Evolutionary conservation across 192 early-diverging fungal genomes (phyloP), one percentile per base, ranked within the genome.

Genomic region (Linnemannia elongata): DNA sequence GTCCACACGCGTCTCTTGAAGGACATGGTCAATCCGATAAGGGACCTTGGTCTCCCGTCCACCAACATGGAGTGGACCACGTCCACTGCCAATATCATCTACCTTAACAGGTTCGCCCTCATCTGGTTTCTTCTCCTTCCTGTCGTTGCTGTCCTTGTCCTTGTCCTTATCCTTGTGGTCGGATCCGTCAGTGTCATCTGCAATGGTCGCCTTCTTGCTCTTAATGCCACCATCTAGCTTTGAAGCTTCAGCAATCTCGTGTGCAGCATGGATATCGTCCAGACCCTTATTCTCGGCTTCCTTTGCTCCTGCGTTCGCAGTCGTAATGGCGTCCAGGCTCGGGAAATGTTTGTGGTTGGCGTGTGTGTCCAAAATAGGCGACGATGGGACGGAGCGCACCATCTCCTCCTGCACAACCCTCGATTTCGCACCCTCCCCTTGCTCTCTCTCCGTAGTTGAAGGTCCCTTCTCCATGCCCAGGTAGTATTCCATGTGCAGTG

Each of bases 1-100:
- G 47, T 89, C 89, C 75, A 92, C 88, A 8, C 82, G 69, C n/a
- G 89, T 87, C 63, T 92, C 91, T 45, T 92, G 90, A 24, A 92
- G 76, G 54, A 90, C 87, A 83, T 89, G 89, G 66, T 92, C 91
- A 5, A 91, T 89, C 4, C 90, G 81, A 15, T 87, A 87, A 0
- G 80, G 85, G 0, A 87, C 80, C 33, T 87, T 81, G 49, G 80
- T 87, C 36, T 72, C 70, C 13, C 80, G 54, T 2, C 79, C 80
- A 41, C 80, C 80, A 8, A 81, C 85, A 70, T 49, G 70, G 12
- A 78, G 6, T 2, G 52, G 52, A 9, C 38, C 8, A 12, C 69
- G 44, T 42, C 22, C n/a, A 22, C 54, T 55, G 6, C 69, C 77
- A 15, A 49, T 45, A 54, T 57, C 52, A 18, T 71, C 75, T 39